phyloP scores from a whole-genome alignment of 202 grass and related monocot genomes.

The Panicum hallii region DNA sequence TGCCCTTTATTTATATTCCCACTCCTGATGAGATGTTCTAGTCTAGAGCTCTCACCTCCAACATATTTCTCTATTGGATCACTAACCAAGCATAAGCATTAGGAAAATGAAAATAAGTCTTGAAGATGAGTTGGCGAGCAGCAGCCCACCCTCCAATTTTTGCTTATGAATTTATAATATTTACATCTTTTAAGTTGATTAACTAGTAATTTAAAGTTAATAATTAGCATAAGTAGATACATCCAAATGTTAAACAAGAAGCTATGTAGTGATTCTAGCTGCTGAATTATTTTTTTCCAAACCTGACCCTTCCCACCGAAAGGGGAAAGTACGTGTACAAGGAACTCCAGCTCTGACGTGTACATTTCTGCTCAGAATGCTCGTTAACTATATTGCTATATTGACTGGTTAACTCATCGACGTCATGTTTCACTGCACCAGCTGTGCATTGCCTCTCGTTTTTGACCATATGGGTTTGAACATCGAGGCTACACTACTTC shows the following conservation, averaged over 20 bases:
- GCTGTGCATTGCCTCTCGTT: background rate
- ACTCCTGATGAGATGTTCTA: too few relatives aligned
- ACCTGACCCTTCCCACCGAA: background rate
- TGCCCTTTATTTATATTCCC: too few relatives aligned
- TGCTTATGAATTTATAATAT: too few relatives aligned
- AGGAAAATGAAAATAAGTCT: too few relatives aligned
- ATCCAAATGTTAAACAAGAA: background rate
- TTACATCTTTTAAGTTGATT: too few relatives aligned
- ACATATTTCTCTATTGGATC: too few relatives aligned
- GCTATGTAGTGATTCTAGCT: background rate
- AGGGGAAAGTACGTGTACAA: background rate
- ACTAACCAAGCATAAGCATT: too few relatives aligned
- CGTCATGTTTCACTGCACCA: background rate
- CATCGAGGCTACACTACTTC: background rate
- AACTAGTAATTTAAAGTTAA: too few relatives aligned
- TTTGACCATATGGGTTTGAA: conserved; percentile 3
- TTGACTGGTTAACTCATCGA: conserved; percentile 17
- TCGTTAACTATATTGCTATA: background rate
- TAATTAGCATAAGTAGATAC: too few relatives aligned
- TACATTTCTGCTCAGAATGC: background rate
- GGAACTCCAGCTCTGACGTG: background rate
- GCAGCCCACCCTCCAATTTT: too few relatives aligned
- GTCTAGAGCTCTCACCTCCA: too few relatives aligned
- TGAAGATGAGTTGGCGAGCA: too few relatives aligned
- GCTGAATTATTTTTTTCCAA: background rate